Evolutionary conservation across 495 filamentous ascomycete genomes (phyloP).

Genomic region (Penicillium steckii): DNA sequence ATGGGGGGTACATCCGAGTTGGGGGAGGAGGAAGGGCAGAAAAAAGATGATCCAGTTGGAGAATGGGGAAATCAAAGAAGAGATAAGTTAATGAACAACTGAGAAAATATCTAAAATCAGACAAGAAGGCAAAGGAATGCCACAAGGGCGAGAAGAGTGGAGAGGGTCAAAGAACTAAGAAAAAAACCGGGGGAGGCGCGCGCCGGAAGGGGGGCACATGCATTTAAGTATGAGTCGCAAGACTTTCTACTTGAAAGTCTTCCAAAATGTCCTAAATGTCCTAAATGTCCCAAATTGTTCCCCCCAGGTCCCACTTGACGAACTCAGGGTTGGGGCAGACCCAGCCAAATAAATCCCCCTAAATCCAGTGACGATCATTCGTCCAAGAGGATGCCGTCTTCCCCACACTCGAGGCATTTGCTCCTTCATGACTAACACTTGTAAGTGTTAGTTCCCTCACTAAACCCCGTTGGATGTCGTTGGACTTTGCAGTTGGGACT

Average conservation of each 20-base stretch:
- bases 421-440: slow-evolving; percentile 6
- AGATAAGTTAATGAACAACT: too few relatives aligned
- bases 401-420: slow-evolving; percentile 30
- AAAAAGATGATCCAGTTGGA: too few relatives aligned
- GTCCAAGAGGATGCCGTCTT: slow-evolving; percentile 9
- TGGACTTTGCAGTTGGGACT: too few relatives aligned
- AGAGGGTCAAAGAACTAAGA: slow-evolving; percentile 3
- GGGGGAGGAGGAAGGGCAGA: too few relatives aligned
- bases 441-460: not conserved
- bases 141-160: not conserved
- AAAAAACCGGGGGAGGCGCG: slow-evolving; percentile 10
- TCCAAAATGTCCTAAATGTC: too few relatives aligned
- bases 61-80: not conserved
- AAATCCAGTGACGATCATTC: slow-evolving; percentile 1
- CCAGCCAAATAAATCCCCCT: slow-evolving; percentile 4
- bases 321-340: slow-evolving; percentile 15
- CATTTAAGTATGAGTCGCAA: slow-evolving; percentile 21
- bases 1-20: slow-evolving; percentile 20
- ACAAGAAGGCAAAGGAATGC: not conserved
- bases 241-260: too few relatives aligned
- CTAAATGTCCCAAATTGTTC: too few relatives aligned
- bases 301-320: slow-evolving; percentile 6
- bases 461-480: not conserved
- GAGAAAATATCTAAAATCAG: not conserved
- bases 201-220: slow-evolving; percentile 15